phyloP scores from a whole-genome alignment of 1,139 yeast genomes.

The Saccharomyces hybrid region DNA sequence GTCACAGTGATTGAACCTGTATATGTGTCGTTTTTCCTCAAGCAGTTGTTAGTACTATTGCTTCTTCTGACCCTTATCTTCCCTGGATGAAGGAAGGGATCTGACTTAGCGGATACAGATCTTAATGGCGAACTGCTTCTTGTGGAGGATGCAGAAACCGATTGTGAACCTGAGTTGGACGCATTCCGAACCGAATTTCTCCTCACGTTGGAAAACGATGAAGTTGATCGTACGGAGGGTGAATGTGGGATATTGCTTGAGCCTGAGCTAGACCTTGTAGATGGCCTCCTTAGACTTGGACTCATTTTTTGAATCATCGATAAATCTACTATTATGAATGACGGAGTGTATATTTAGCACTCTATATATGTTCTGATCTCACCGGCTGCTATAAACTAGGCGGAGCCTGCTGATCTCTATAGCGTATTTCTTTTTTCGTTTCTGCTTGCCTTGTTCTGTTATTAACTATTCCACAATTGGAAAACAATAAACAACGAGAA shows the following conservation, averaged over 20 bases:
- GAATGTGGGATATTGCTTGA: conserved; percentile 9
- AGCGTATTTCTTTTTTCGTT: conserved; percentile 2
- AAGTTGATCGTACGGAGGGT: conserved; percentile 15
- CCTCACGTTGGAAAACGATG: conserved; percentile 12
- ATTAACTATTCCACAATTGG: background rate
- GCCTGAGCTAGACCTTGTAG: conserved; percentile 7
- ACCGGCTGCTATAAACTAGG: background rate
- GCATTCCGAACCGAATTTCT: conserved; percentile 7
- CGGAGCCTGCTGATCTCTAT: background rate
- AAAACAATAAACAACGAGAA: background rate
- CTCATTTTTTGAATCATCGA: conserved; percentile 11
- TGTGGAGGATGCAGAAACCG: conserved; percentile 14
- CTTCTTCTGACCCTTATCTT: conserved; percentile 7
- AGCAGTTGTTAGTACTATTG: background rate
- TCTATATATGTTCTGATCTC: background rate
- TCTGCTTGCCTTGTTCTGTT: background rate
- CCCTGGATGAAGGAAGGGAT: conserved; percentile 10
- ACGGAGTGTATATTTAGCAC: background rate
- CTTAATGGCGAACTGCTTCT: conserved; percentile 16
- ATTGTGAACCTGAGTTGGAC: conserved; percentile 13
- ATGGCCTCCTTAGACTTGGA: conserved; percentile 8
- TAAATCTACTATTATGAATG: background rate
- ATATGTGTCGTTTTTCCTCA: conserved; percentile 18
- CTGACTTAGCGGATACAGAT: conserved; percentile 10
- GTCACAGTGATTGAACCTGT: conserved; percentile 34